Evolutionary conservation across 176 grass and related monocot genomes (phyloP), one percentile per base, ranked within the genome.

Genomic region (Oryza punctata): DNA sequence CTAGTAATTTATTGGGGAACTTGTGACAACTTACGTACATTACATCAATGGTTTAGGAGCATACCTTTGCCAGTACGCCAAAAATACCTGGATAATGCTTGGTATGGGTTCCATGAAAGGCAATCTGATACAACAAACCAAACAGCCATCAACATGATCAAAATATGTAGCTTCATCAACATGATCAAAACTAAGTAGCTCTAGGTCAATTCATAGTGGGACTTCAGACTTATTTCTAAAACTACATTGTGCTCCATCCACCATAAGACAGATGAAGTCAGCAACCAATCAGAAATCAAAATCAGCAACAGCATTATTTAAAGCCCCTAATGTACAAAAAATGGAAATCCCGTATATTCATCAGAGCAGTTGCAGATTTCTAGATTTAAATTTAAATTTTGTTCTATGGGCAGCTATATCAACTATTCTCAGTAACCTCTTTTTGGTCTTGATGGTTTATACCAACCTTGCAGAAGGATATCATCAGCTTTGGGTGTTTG

Each of bases 21-120:
- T 76, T 67, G 59, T 29, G 47, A 85, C 16, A 88, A 29, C 46
- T 70, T 81, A 27, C 14, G 78, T 72, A 21, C 37, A 86, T 64
- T 72, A 25, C 66, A 23, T 19, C 67, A 78, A 27, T 86, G 76
- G 76, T 72, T 90, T 67, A 72, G 4, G 16, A 90, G 86, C 91
- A 71, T 86, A 94, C 96, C 87, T 95, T 98, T 37, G 86, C 81
- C 27, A 98, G 41, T 78, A 88, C 49, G 52, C 93, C 91, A 57
- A 93, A 86, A 85, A 93, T 93, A 72, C 96, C 96, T 32, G 60
- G 85, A 32, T 85, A 26, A 38, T 95, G 82, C 70, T 81, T 84
- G 77, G 89, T 65, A 81, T 88, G 87, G 29, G 89, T 65, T 29
- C 79, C 87, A 73, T 85, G 25, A 78, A 98, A 91, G 77, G 93